A percentile compares a stretch with the other conserved stretches of the same genome.
These are phyloP conservation scores for Candida maesae DNA, from an alignment of 805 yeast genomes.

Conservation along the genomic window DNA sequence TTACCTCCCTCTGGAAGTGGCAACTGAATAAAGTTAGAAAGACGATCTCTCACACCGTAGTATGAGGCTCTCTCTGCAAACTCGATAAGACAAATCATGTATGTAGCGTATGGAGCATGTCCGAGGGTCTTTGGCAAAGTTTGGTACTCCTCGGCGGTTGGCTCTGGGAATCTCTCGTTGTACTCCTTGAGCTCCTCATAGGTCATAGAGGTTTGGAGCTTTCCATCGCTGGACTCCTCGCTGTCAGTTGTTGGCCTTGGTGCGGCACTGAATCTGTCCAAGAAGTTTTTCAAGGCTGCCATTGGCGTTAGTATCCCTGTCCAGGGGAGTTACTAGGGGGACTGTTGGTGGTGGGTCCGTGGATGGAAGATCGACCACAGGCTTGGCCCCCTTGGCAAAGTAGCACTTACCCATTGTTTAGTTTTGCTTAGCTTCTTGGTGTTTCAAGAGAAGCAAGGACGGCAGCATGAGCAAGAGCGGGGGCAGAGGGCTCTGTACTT, in stretches of 20 bases:
- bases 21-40: constrained; percentile 75
- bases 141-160: constrained; percentile 45
- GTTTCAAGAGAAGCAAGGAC: not conserved
- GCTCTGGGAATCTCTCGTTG: constrained; percentile 22
- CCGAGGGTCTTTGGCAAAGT: constrained; percentile 39
- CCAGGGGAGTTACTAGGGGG: not conserved
- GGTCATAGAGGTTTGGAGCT: not conserved
- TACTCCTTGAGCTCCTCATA: constrained; percentile 2
- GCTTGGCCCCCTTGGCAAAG: no score
- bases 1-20: constrained; percentile 36
- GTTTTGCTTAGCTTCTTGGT: not conserved
- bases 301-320: constrained; percentile 1
- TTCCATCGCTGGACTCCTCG: constrained; percentile 2
- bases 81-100: constrained; percentile 62
- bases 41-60: constrained; percentile 73
- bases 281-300: constrained; percentile 3
- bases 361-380: no score
- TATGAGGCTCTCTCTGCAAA: constrained; percentile 78
- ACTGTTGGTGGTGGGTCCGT: no score
- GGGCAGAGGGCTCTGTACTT: constrained; percentile 55
- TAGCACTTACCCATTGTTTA: constrained; percentile 1
- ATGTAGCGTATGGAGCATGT: constrained; percentile 43
- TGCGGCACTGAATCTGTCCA: constrained; percentile 4
- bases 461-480: no score
- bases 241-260: not conserved